Evolutionary conservation across 2,329 filamentous ascomycete genomes (phyloP).

Genomic region (Tolypocladium nubicola): DNA sequence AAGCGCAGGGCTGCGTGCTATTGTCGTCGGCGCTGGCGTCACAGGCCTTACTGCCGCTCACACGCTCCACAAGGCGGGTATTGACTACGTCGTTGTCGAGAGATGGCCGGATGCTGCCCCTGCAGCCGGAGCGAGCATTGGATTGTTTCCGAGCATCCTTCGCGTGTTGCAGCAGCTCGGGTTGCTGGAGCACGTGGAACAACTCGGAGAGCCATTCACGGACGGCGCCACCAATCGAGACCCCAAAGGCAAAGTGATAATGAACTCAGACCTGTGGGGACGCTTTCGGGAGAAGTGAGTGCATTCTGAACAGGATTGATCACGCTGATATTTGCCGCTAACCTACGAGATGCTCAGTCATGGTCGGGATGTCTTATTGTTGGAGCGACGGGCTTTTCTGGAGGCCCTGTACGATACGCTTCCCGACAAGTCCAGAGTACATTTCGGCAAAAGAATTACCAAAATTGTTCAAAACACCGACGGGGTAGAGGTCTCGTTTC

Average conservation of each 20-base stretch:
- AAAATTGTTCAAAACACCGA: constrained; percentile 2
- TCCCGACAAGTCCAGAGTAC: constrained; percentile 3
- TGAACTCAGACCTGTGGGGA: too few relatives aligned
- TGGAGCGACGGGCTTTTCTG: background rate
- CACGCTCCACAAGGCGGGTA: constrained; percentile 16
- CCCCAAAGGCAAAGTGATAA: too few relatives aligned
- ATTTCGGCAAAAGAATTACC: background rate
- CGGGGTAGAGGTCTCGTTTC: constrained; percentile 18
- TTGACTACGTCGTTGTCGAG: constrained; percentile 18
- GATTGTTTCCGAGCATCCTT: constrained; percentile 13
- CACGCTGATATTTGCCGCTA: too few relatives aligned
- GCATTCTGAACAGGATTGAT: too few relatives aligned
- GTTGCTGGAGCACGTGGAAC: background rate
- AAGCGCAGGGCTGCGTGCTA: background rate
- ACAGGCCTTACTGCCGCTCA: constrained; percentile 18
- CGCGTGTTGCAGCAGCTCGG: constrained; percentile 18
- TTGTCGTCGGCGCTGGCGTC: constrained; percentile 1
- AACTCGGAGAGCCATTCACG: too few relatives aligned
- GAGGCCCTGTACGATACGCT: constrained; percentile 6
- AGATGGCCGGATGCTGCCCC: constrained; percentile 7
- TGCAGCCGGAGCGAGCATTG: constrained; percentile 11
- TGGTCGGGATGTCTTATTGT: background rate
- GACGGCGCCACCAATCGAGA: too few relatives aligned
- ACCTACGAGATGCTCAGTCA: background rate
- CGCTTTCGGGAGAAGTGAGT: too few relatives aligned